phyloP scores from a whole-genome alignment of 164 flowering plant species.

The Paratinospora sagittata region DNA sequence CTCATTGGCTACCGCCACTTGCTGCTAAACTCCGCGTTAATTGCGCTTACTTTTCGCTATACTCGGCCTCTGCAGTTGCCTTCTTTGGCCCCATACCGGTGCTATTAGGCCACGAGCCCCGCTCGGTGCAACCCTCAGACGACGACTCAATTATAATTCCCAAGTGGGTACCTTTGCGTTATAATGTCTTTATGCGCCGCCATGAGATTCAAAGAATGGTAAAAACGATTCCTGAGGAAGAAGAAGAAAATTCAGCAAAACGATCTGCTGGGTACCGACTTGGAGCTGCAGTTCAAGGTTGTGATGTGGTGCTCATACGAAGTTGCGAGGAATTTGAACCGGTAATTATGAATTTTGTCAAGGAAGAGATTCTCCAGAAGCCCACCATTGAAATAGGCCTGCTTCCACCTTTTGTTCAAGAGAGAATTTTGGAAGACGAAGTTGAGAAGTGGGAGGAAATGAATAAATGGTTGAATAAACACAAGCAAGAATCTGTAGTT shows the following conservation, averaged over 20 bases:
- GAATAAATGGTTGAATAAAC: conserved; percentile 13
- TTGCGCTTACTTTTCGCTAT: conserved; percentile 4
- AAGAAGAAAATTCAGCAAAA: background rate
- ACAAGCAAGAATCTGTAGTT: conserved; percentile 9
- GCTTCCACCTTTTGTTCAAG: background rate
- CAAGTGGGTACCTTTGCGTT: conserved; percentile 11
- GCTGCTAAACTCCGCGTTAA: conserved; percentile 4
- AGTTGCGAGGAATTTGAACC: conserved; percentile 14
- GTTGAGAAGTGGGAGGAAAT: conserved; percentile 4
- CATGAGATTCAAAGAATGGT: conserved; percentile 9
- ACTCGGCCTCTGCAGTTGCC: background rate
- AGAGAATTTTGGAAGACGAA: background rate
- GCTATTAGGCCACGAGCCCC: background rate
- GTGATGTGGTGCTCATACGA: conserved; percentile 11
- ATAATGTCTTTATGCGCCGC: background rate
- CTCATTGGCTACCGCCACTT: conserved; percentile 11
- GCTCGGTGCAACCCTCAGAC: background rate
- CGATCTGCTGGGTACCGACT: conserved; percentile 3
- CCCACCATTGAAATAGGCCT: conserved; percentile 17
- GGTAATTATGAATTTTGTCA: conserved; percentile 9
- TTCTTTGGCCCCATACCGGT: conserved; percentile 10
- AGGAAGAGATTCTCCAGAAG: conserved; percentile 7
- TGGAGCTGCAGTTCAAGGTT: background rate
- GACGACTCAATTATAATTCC: background rate
- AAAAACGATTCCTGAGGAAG: background rate